These are phyloP conservation scores for Anacardium occidentale DNA, from an alignment of 345 rosid species.

Conservation along the genomic window DNA sequence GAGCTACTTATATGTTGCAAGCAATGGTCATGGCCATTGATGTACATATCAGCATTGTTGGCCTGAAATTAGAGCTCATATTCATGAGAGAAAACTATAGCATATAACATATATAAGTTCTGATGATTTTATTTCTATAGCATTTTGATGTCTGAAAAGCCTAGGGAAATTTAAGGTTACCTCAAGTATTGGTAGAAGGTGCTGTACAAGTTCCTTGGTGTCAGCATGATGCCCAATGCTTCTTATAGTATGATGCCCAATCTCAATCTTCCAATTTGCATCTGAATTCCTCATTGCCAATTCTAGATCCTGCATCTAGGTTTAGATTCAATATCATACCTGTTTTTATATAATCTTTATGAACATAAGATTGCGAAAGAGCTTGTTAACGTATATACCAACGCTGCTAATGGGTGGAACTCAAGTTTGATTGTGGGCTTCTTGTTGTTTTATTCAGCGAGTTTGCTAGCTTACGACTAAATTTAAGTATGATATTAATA, in stretches of 20 bases:
- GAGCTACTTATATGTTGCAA: slow-evolving; percentile 47
- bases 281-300: slow-evolving; percentile 41
- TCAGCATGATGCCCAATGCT: slow-evolving; percentile 73
- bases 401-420: too few relatives aligned
- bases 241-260: slow-evolving; percentile 72
- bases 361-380: too few relatives aligned
- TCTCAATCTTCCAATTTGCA: slow-evolving; percentile 73
- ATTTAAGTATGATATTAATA: too few relatives aligned
- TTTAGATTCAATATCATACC: too few relatives aligned
- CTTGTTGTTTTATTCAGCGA: too few relatives aligned
- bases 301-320: slow-evolving; percentile 37
- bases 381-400: too few relatives aligned
- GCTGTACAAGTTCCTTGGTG: slow-evolving; percentile 50
- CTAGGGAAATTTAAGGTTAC: slow-evolving; percentile 17
- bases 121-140: too few relatives aligned
- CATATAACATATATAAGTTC: too few relatives aligned
- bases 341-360: too few relatives aligned
- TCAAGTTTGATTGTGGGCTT: too few relatives aligned
- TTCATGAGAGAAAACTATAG: neutral
- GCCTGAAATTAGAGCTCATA: slow-evolving; percentile 27
- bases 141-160: too few relatives aligned
- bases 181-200: slow-evolving; percentile 56
- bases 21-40: slow-evolving; percentile 70
- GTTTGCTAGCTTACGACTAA: too few relatives aligned
- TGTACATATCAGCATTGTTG: slow-evolving; percentile 48